These are phyloP conservation scores for Nematodospora valgi DNA, from an alignment of 805 yeast species.

Conservation along the genomic window DNA sequence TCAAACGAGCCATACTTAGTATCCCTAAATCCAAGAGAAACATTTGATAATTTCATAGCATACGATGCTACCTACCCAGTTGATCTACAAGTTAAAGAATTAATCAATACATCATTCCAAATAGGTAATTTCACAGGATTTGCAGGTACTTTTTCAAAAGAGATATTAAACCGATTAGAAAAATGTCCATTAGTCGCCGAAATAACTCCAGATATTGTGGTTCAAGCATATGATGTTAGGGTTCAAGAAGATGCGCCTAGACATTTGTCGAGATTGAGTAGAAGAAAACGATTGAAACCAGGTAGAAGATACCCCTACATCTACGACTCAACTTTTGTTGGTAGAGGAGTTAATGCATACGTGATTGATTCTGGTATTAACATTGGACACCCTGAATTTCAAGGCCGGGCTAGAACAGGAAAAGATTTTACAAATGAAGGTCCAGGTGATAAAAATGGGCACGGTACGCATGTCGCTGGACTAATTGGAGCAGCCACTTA, in stretches of 20 bases:
- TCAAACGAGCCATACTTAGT: conserved; percentile 43
- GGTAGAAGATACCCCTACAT: conserved; percentile 34
- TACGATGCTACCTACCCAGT: conserved; percentile 38
- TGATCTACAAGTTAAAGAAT: conserved; percentile 41
- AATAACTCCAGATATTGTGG: conserved; percentile 61
- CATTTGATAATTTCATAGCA: conserved; percentile 45
- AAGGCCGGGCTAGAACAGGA: conserved; percentile 57
- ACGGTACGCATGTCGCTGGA: conserved; percentile 58
- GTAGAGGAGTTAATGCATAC: conserved; percentile 67
- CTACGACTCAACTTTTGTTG: conserved; percentile 46
- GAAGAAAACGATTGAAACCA: conserved; percentile 28
- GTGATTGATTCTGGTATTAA: conserved; percentile 81
- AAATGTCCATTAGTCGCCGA: conserved; percentile 64
- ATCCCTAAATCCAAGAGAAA: conserved; percentile 47
- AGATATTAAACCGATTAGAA: conserved; percentile 43
- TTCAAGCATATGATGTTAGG: conserved; percentile 52
- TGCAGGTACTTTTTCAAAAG: conserved; percentile 55
- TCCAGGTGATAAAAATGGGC: conserved; percentile 49
- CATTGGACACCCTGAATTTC: conserved; percentile 59
- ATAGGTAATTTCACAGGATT: conserved; percentile 74
- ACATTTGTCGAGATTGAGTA: conserved; percentile 64
- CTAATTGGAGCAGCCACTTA: conserved; percentile 46
- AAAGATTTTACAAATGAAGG: conserved; percentile 60
- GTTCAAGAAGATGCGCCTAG: conserved; percentile 51
- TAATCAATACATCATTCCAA: conserved; percentile 50